A percentile compares a stretch with the other conserved stretches of the same genome.
Conservation (phyloP, 2,329 filamentous ascomycete genomes). For the Trichoderma atrobrunneum region DNA sequence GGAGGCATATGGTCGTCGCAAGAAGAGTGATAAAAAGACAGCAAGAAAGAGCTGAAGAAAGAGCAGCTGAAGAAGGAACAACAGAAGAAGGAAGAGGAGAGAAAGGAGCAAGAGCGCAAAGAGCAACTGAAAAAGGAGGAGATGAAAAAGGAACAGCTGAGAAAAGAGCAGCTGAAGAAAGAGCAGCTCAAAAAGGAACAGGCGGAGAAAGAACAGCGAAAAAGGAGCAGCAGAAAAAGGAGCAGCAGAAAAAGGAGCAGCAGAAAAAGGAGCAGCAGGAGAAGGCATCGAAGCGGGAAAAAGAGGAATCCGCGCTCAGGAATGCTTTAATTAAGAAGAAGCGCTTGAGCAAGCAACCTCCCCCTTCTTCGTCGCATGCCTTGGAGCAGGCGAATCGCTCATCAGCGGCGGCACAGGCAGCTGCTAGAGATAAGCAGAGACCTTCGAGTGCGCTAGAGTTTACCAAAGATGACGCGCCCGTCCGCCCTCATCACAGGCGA, state of each 20-base stretch:
- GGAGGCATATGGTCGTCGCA: constrained; percentile 55
- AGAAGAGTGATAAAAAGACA: constrained; percentile 55
- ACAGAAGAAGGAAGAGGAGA: constrained; percentile 17
- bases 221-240: neutral
- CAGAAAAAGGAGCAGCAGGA: constrained; percentile 26
- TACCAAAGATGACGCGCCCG: constrained; percentile 24
- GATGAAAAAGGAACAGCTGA: constrained; percentile 25
- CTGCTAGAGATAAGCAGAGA: constrained; percentile 19
- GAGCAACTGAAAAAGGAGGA: constrained; percentile 25
- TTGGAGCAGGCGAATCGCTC: constrained; percentile 19
- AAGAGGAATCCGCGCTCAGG: constrained; percentile 23
- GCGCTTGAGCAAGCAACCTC: constrained; percentile 35
- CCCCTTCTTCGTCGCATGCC: constrained; percentile 24
- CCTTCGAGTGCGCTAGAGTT: constrained; percentile 31
- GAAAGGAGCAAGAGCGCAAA: constrained; percentile 19
- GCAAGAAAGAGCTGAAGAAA: constrained; percentile 41
- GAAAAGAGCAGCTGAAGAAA: constrained; percentile 15
- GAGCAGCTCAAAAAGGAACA: constrained; percentile 27
- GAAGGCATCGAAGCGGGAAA: constrained; percentile 10
- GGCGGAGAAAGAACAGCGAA: constrained; percentile 23
- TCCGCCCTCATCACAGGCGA: constrained; percentile 30
- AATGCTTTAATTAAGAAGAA: constrained; percentile 27
- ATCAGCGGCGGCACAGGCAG: constrained; percentile 22
- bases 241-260: constrained; percentile 1
- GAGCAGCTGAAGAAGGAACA: constrained; percentile 29